Evolutionary conservation across 768 basidiomycete species (phyloP).

Genomic region (Tulasnella sp.): DNA sequence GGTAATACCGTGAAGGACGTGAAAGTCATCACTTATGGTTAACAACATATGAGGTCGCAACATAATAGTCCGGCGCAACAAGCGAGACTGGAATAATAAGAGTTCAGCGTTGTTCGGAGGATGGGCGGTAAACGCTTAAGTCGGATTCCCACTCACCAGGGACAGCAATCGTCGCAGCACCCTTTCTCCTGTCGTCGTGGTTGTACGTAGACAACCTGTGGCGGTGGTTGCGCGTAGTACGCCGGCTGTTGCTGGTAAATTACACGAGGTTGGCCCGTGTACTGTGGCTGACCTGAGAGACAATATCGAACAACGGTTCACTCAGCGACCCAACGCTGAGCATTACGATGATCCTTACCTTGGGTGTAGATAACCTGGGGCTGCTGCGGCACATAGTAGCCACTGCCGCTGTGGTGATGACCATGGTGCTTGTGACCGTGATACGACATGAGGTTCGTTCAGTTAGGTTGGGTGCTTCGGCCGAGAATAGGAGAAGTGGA

Average conservation of each 20-base stretch:
- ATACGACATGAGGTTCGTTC: neutral
- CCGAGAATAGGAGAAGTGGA: neutral
- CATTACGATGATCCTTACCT: neutral
- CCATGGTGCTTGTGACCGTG: neutral
- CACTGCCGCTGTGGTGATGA: neutral
- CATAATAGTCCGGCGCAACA: conserved; percentile 4
- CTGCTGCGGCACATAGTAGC: neutral
- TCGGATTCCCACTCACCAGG: neutral
- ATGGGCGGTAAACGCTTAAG: neutral
- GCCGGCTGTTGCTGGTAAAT: neutral
- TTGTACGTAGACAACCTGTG: conserved; percentile 1
- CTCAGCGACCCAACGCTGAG: neutral
- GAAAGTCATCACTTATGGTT: neutral
- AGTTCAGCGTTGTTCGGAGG: neutral
- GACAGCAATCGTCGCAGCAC: neutral
- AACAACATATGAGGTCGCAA: neutral
- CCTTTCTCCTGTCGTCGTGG: neutral
- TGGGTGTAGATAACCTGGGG: neutral
- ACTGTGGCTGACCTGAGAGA: neutral
- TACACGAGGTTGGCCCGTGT: neutral
- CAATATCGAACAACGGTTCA: neutral
- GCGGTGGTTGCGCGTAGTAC: neutral
- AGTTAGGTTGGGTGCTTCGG: neutral
- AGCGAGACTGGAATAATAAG: neutral
- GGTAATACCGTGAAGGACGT: neutral